Conservation (phyloP, 768 basidiomycete species). For the Russula lepida region DNA sequence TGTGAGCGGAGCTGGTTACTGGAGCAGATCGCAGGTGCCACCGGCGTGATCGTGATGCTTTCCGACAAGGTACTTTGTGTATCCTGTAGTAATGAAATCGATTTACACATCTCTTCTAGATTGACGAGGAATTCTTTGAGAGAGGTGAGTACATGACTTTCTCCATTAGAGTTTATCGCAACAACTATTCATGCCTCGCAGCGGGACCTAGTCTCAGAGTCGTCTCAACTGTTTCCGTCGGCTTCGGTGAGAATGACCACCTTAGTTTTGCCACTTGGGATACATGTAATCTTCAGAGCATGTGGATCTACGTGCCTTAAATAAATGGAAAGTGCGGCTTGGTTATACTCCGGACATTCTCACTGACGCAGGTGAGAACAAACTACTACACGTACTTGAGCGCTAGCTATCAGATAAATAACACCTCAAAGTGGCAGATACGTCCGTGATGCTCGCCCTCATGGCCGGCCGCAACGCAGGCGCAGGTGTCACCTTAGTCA, state of each 20-base stretch:
- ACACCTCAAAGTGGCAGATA: constrained; percentile 70
- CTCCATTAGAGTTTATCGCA: neutral
- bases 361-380: constrained; percentile 68
- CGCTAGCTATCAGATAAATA: neutral
- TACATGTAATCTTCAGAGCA: constrained; percentile 53
- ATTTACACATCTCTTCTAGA: constrained; percentile 34
- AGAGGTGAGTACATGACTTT: constrained; percentile 30
- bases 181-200: constrained; percentile 23
- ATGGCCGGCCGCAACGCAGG: constrained; percentile 87
- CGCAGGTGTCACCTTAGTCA: constrained; percentile 53
- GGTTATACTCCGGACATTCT: constrained; percentile 94
- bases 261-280: neutral
- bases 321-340: constrained; percentile 54
- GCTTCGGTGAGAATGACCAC: constrained; percentile 49
- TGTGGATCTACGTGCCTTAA: constrained; percentile 52
- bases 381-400: neutral
- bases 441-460: constrained; percentile 81
- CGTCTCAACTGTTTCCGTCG: constrained; percentile 92
- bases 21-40: constrained; percentile 57
- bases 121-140: constrained; percentile 65
- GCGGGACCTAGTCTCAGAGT: constrained; percentile 70
- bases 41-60: constrained; percentile 51
- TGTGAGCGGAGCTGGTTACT: constrained; percentile 67
- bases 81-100: constrained; percentile 6
- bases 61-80: constrained; percentile 51